These are phyloP conservation scores for Pseudogymnoascus pannorum DNA, from an alignment of 2,329 filamentous ascomycete species.

Conservation along the genomic window DNA sequence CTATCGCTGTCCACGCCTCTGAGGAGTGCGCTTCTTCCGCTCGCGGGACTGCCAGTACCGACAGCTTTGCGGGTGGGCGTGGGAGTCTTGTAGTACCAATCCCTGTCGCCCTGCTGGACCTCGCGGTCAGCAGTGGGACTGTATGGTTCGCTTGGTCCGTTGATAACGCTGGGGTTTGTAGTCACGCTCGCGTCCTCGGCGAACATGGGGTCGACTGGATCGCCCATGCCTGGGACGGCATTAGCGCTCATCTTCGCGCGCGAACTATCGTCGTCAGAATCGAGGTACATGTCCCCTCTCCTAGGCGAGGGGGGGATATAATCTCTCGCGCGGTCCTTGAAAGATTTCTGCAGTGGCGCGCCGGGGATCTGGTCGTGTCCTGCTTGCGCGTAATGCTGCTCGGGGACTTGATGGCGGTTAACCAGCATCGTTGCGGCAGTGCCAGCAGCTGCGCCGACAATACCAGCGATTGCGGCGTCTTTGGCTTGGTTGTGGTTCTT, in stretches of 20 bases:
- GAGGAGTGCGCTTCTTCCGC: constrained; percentile 21
- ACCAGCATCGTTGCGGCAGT: constrained; percentile 17
- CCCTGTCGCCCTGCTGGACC: constrained; percentile 24
- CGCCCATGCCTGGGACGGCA: constrained; percentile 44
- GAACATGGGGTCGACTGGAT: constrained; percentile 30
- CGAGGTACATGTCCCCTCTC: constrained; percentile 52
- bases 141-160: constrained; percentile 55
- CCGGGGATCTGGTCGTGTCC: constrained; percentile 31
- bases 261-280: constrained; percentile 43
- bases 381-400: constrained; percentile 22
- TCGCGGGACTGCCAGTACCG: constrained; percentile 8
- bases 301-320: constrained; percentile 38
- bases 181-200: constrained; percentile 56
- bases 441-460: constrained; percentile 25
- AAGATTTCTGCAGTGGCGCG: constrained; percentile 54
- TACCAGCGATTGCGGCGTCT: constrained; percentile 20
- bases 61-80: constrained; percentile 35
- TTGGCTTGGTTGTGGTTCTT: constrained; percentile 20
- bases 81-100: constrained; percentile 49
- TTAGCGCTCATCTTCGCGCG: constrained; percentile 70
- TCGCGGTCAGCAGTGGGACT: constrained; percentile 28
- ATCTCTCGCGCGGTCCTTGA: constrained; percentile 53
- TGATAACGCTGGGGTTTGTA: constrained; percentile 78
- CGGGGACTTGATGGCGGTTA: constrained; percentile 9
- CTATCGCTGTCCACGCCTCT: constrained; percentile 18